Percentiles rank a stretch among this genome's conserved stretches.
phyloP scores from a whole-genome alignment of 2,329 filamentous ascomycete species.

The Curvularia eragrostidis region DNA sequence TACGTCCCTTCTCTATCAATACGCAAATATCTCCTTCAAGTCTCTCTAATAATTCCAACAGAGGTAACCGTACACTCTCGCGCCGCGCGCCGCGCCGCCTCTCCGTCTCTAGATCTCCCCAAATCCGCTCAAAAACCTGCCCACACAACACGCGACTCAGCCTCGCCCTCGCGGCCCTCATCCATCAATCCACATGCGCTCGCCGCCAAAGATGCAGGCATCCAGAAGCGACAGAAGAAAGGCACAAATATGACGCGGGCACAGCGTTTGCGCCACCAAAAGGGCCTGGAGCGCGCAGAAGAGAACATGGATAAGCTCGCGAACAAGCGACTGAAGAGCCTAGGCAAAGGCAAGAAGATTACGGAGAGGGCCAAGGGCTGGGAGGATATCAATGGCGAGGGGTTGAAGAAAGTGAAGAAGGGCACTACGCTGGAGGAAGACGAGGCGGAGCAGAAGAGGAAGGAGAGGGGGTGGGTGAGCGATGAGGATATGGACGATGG shows the following conservation, averaged over 20 bases:
- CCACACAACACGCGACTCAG: slow-evolving; percentile 49
- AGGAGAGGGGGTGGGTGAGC: slow-evolving; percentile 35
- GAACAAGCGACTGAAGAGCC: slow-evolving; percentile 62
- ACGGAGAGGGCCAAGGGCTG: slow-evolving; percentile 56
- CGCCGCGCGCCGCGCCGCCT: slow-evolving; percentile 74
- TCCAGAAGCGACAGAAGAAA: slow-evolving; percentile 71
- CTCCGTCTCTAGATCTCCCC: slow-evolving; percentile 73
- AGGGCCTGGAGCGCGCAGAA: slow-evolving; percentile 62
- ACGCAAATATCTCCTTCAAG: background rate
- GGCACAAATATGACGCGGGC: slow-evolving; percentile 53
- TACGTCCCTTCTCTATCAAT: slow-evolving; percentile 21
- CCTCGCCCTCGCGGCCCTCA: slow-evolving; percentile 34
- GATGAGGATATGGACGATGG: slow-evolving; percentile 46
- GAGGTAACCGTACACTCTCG: slow-evolving; percentile 73
- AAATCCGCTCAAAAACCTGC: slow-evolving; percentile 66
- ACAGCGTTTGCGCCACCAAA: slow-evolving; percentile 58
- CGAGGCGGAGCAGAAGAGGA: slow-evolving; percentile 20
- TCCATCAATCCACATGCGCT: slow-evolving; percentile 61
- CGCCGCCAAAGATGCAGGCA: slow-evolving; percentile 71
- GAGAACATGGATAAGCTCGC: slow-evolving; percentile 61
- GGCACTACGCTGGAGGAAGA: slow-evolving; percentile 25
- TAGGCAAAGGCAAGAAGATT: slow-evolving; percentile 56
- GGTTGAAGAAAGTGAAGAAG: slow-evolving; percentile 25
- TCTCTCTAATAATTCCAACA: slow-evolving; percentile 43
- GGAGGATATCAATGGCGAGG: slow-evolving; percentile 47